Percentiles rank a stretch among this genome's conserved stretches.
Evolutionary conservation across 345 rosid species (phyloP).

Genomic region (Eucalyptus polyanthemos): DNA sequence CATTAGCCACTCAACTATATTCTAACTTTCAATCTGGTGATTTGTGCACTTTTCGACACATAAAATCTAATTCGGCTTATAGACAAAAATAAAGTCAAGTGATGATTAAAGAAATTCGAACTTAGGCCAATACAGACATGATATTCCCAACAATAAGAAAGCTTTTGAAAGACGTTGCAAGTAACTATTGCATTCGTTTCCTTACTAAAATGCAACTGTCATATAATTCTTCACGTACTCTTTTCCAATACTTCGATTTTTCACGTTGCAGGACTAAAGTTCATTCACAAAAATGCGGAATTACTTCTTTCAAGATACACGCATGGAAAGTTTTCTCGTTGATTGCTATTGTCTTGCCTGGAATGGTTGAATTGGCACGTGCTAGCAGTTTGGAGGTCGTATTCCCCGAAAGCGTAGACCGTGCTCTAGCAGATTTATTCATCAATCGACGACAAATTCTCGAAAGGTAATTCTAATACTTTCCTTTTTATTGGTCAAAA

Average conservation of each 20-base stretch:
- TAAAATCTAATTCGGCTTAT: no score
- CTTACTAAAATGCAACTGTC: neutral
- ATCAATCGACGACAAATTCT: constrained; percentile 22
- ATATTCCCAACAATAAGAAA: no score
- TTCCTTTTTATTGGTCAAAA: neutral
- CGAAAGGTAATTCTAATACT: constrained; percentile 1
- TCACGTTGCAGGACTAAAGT: constrained; percentile 15
- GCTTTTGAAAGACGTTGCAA: neutral
- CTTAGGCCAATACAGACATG: no score
- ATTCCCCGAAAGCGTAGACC: neutral
- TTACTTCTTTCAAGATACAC: constrained; percentile 6
- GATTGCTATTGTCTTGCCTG: constrained; percentile 36
- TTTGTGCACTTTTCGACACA: no score
- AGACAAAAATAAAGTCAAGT: no score
- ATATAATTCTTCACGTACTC: neutral
- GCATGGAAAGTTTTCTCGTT: constrained; percentile 15
- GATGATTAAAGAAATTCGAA: no score
- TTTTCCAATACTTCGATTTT: neutral
- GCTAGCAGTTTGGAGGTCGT: constrained; percentile 14
- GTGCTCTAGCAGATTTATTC: constrained; percentile 1
- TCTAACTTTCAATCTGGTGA: no score
- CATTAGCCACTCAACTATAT: no score
- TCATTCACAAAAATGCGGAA: constrained; percentile 19
- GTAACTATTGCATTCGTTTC: neutral
- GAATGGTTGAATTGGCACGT: constrained; percentile 31